Evolutionary conservation across 768 basidiomycete genomes (phyloP), one percentile per base, ranked within the genome.

Genomic region (Tylopilus cervinicoccineus): DNA sequence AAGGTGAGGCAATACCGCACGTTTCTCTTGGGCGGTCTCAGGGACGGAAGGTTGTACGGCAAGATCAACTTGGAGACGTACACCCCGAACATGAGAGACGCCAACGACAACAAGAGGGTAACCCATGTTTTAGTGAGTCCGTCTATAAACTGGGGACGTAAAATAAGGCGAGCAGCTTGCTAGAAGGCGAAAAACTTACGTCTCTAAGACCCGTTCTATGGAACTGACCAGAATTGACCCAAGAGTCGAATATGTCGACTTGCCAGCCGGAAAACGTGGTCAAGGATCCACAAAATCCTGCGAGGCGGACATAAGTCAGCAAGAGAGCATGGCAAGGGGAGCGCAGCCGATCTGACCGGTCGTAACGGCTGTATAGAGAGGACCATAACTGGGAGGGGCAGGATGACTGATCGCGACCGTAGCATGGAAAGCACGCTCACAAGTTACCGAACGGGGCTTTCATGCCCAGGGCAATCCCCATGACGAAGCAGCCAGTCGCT

Each of bases 241-340:
- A 98, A 0, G 92, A 87, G 45, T 76, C 67, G 60, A 95, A 98
- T 0, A 92, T 68, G 52, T 94, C 90, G 10, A 89, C 63, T 67
- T 97, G 91, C 96, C 96, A 98, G 31, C 84, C 80, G 14, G 94
- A 96, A 72, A 98, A 98, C 2, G 93, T 97, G 10, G 96, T 99
- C 57, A 98, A 68, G 2, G 92, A 95, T 4, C 95, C 96, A 62
- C 96, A 98, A 66, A 97, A 92, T 13, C 92, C 93, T 86, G 50
- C 42, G 23, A 38, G 14, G 39, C 31, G 22, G 31, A 27, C 13
- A 27, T 26, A 37, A 31, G 43, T 53, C 26, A 38, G 29, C 43
- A 24, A 41, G 22, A 47, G 16, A 19, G 36, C 42, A 34, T 26
- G 27, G 33, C 32, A 11, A 28, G 39, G 24, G 27, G 37, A 39